These are phyloP conservation scores for Cytospora schulzeri DNA, from an alignment of 2,329 filamentous ascomycete genomes.

Conservation along the genomic window DNA sequence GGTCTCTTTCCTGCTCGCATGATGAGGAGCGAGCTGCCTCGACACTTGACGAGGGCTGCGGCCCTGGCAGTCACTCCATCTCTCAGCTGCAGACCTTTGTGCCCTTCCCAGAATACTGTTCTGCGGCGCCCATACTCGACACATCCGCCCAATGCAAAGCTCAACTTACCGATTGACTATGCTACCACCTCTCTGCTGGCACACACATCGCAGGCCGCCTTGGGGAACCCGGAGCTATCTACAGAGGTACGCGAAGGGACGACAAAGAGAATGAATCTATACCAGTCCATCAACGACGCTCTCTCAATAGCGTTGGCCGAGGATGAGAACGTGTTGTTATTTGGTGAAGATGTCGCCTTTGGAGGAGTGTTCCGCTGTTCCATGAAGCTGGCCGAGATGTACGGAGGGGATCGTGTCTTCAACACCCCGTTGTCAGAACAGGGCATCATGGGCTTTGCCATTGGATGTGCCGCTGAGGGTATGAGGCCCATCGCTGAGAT, in stretches of 20 bases:
- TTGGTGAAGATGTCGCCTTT: conserved; percentile 96
- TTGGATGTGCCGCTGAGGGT: conserved; percentile 66
- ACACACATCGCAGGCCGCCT: conserved; percentile 73
- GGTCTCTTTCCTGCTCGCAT: not conserved
- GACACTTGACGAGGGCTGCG: conserved; percentile 26
- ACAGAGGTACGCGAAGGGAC: conserved; percentile 64
- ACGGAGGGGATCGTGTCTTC: conserved; percentile 70
- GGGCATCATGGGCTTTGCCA: conserved; percentile 69
- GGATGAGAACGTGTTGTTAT: conserved; percentile 85
- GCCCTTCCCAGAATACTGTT: conserved; percentile 22
- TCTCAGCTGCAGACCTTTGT: conserved; percentile 22
- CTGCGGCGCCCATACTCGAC: conserved; percentile 50
- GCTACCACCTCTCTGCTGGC: conserved; percentile 77
- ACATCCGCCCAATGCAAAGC: conserved; percentile 60
- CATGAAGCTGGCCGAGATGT: conserved; percentile 66
- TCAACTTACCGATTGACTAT: conserved; percentile 90
- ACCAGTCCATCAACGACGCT: conserved; percentile 90
- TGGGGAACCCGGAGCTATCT: conserved; percentile 73
- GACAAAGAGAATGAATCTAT: conserved; percentile 89
- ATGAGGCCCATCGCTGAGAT: conserved; percentile 71
- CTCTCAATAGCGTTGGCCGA: conserved; percentile 78
- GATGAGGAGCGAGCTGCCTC: conserved; percentile 16
- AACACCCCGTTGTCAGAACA: conserved; percentile 72
- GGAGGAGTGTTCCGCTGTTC: conserved; percentile 71
- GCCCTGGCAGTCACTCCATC: conserved; percentile 22